phyloP scores from a whole-genome alignment of 139 green algal genomes.

The Eudorina sp. region DNA sequence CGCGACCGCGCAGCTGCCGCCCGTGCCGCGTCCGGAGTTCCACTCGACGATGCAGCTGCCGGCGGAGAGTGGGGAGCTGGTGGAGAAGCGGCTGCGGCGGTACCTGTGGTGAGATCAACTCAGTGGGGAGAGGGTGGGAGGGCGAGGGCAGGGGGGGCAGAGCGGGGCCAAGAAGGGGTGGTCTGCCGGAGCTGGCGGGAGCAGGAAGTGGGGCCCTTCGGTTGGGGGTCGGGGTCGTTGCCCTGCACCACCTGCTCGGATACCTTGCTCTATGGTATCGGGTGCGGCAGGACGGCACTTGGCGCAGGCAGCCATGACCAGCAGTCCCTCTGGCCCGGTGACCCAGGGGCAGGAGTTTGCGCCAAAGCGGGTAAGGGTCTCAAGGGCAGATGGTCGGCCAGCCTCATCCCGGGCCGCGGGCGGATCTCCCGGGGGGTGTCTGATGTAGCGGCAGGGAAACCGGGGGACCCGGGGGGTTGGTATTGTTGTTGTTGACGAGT shows the following conservation, averaged over 20 bases:
- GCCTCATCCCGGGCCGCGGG: background rate
- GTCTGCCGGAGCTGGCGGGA: background rate
- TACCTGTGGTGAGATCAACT: background rate
- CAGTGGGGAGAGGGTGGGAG: background rate
- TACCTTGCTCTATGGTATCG: too few relatives aligned
- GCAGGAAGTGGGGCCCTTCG: background rate
- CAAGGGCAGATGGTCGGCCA: too few relatives aligned
- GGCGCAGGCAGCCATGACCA: too few relatives aligned
- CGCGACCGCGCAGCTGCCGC: background rate
- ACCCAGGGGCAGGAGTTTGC: too few relatives aligned
- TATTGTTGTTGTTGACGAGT: background rate
- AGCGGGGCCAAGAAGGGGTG: background rate
- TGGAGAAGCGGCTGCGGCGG: background rate
- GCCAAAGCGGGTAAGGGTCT: too few relatives aligned
- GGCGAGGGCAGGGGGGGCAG: background rate
- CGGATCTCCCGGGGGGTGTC: background rate
- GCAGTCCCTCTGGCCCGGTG: too few relatives aligned
- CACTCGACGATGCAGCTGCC: background rate
- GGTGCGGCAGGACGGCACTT: too few relatives aligned
- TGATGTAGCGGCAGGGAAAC: too few relatives aligned
- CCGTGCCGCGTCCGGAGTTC: conserved; percentile 23
- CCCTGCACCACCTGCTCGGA: too few relatives aligned
- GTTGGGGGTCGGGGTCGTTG: too few relatives aligned
- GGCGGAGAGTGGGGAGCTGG: background rate
- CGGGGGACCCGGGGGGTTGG: background rate